Base-by-base conservation (phyloP, 495 filamentous ascomycete species). In the Jackrogersella minutella region DNA sequence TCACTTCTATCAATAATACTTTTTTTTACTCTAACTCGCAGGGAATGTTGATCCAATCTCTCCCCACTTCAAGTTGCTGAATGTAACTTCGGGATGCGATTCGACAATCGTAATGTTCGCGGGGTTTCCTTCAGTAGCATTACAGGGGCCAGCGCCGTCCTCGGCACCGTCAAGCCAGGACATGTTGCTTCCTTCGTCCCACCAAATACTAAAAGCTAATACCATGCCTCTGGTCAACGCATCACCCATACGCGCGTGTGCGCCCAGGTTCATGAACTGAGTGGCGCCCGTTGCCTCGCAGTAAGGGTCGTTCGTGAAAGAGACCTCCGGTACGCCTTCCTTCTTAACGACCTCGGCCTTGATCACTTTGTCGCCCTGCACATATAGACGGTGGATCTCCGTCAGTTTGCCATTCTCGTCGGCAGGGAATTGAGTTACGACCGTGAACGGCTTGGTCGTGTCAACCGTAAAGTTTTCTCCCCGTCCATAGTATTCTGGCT, bases 371-470 rank as follows among this genome's bases (percentile, higher is more conserved):
- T 85, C 87, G 62, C 82, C 73, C 70, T 90, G 88, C 14, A 88
- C 74, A 74, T 91, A 92, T 11, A 86, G 47, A 3, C 89, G 81
- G 10, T 79, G 76, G 73, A 91, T 89, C 70, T 87, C 82, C 40
- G 49, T 73, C 19, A 91, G 77, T 3, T 72, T 68, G 11, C 86
- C 85, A 33, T 74, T 71, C 51, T 82, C 81, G 58, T 74, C 77
- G 26, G 86, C 85, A 5, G 85, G 64, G 76, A 91, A 91, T 70
- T 89, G 87, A 1, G 88, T 90, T 21, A 89, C 83, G 36, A 91
- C 86, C 1, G 87, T 90, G 68, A 90, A 87, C 4, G 79, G 78
- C 40, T 77, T 76, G 14, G 68, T 80, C 3, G 88, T 89, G 76
- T 92, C 86, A 30, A 92, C 83, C 8, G 73, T 79, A 24, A 74